Base-by-base conservation (phyloP, 2,329 filamentous ascomycete genomes). In the Metarhizium brunneum region DNA sequence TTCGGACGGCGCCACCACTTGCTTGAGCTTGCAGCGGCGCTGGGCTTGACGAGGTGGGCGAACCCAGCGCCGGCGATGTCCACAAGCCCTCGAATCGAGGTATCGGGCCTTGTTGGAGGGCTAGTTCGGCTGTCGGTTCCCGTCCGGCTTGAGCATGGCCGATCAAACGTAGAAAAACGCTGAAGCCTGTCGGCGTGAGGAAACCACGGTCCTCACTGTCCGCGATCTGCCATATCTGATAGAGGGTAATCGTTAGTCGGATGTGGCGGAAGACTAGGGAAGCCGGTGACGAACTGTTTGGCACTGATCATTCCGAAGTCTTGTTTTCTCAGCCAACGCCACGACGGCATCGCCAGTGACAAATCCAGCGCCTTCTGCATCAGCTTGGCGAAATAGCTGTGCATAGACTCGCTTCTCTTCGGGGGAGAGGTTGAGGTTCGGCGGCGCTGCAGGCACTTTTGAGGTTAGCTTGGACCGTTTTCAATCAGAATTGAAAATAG, bases 191-290 rank as follows among this genome's bases (percentile, higher is more conserved):
- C 20, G 91, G 91, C 38, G 92, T 96, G 62, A 99, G 78, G 63
- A 97, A 88, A 53, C 94, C 94, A 61, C 92, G 85, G 76, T 99
- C 99, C 76, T 97, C 92, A 62, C 84, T 91, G 75, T 99, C 94
- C 63, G 94, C 92, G 70, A 99, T 94, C 75, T 97, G 92, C 94
- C 94, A 99, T 80, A 99, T 97, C 88, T 96, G 25, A 71, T 32
- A 8, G 54, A 30, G 47, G 45, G 29, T 25, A 20, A 50, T 38
- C 29, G 54, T 60, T 47, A 60, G 56, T 54, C 52, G 53, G 45
- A 52, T 30, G 42, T 36, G 11, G 42, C 42, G 48, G 47, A 43
- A 14, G 40, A 14, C 29, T 5, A n/a, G 10, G 35, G 25, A 11
- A 36, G 14, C 10, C 7, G 42, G 49, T 5, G 16, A 77, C 83